Percentiles rank a stretch among this genome's conserved stretches.
Conservation (phyloP, 768 basidiomycete genomes). For the Mycena vitilis region DNA sequence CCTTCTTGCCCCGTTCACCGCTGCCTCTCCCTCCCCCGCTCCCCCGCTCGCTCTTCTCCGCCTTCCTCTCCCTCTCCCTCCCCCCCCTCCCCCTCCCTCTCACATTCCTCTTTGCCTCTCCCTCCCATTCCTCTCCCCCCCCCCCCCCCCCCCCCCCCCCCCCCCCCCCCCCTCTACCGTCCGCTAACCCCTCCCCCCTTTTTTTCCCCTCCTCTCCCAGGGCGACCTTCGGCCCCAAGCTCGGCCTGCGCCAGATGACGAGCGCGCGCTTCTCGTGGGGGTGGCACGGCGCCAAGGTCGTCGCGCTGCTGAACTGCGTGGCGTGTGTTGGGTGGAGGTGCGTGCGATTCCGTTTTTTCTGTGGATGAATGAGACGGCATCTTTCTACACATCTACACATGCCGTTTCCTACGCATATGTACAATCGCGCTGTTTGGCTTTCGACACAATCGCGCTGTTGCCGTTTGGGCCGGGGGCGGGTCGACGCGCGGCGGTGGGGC, state of each 20-base stretch:
- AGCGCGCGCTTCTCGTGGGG: constrained; percentile 55
- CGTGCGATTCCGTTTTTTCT: background rate
- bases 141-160: background rate
- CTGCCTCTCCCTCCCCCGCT: background rate
- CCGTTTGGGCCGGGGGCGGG: no score
- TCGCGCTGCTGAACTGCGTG: constrained; percentile 50
- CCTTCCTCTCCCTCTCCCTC: no score
- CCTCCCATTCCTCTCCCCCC: background rate
- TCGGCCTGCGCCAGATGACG: constrained; percentile 57
- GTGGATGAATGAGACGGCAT: no score
- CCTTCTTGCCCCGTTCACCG: no score
- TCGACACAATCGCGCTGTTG: no score
- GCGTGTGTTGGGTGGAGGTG: constrained; percentile 56
- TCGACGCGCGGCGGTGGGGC: no score
- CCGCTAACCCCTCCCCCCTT: background rate
- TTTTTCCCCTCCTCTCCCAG: constrained; percentile 1
- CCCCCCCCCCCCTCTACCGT: no score
- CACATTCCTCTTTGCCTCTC: background rate
- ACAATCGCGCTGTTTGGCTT: no score
- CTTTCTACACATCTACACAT: no score
- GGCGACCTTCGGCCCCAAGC: constrained; percentile 50
- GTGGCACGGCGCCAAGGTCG: constrained; percentile 36
- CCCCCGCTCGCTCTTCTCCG: background rate
- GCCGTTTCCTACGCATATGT: no score
- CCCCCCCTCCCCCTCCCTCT: background rate